Evolutionary conservation across 2,329 filamentous ascomycete genomes (phyloP), one percentile per base, ranked within the genome.

Genomic region (Chaetomium olivaceum): DNA sequence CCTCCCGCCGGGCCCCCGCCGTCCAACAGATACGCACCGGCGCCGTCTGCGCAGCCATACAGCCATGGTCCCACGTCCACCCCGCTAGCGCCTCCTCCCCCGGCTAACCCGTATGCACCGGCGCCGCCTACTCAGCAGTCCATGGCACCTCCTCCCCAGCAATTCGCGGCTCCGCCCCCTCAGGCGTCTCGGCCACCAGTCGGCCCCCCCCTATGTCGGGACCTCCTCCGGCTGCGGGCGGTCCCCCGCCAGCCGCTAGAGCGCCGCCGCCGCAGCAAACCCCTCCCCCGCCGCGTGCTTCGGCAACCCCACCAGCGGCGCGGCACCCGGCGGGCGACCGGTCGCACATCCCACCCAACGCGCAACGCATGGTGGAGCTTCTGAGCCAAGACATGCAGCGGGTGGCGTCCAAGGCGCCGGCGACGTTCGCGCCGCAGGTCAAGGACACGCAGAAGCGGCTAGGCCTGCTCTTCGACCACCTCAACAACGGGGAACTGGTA

Each of bases 361-460:
- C 94, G 16, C 88, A 90, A 75, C 88, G 87, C 58, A 83, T 99
- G 71, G 93, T 91, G 62, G 91, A 97, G 61, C 86, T 96, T 46
- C 84, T 99, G 57, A 89, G 82, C 62, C 85, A 85, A 36, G 94
- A 98, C 72, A 93, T 98, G 87, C 89, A 94, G 73, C 91, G 93
- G 39, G 91, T 99, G 63, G 93, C 93, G 66, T 81, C 88, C 36
- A 90, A 92, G 71, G 95, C 95, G 0, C 95, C 95, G 21, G 82
- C 89, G n/a, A 89, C 89, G 19, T 97, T 95, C 80, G 89, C 91
- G 69, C 85, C 89, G 16, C 93, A 98, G 76, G 93, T 99, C 23
- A 91, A 92, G 73, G 95, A 98, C 76, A 95, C 93, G 2, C 92
- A 97, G 76, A 97, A 97, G 80, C 89, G 95, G 31, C 84, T 99